Evolutionary conservation across 129 eudicot species (phyloP).

Genomic region (Artemisia annua): DNA sequence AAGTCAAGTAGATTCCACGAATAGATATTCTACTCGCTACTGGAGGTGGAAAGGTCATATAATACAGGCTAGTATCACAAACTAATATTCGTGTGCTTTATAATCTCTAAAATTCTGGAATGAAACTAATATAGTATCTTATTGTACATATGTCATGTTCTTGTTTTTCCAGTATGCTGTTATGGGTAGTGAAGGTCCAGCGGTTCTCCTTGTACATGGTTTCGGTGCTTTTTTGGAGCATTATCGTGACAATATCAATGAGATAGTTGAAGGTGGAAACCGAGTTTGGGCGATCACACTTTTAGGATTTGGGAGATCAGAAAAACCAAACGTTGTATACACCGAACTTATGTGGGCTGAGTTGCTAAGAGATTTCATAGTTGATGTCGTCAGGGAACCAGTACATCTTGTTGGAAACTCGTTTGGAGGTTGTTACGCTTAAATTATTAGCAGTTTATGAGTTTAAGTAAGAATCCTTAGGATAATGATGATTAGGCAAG

Average conservation of each 20-base stretch:
- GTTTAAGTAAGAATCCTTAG: neutral
- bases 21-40: slow-evolving; percentile 43
- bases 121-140: slow-evolving; percentile 9
- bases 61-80: slow-evolving; percentile 63
- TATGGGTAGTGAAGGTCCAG: slow-evolving; percentile 78
- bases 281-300: slow-evolving; percentile 91
- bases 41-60: slow-evolving; percentile 94
- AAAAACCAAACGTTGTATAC: slow-evolving; percentile 85
- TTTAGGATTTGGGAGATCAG: slow-evolving; percentile 89
- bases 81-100: neutral
- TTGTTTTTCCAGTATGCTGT: slow-evolving; percentile 62
- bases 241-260: slow-evolving; percentile 72
- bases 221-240: slow-evolving; percentile 97
- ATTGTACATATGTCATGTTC: slow-evolving; percentile 6
- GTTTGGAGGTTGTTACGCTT: slow-evolving; percentile 68
- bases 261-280: slow-evolving; percentile 62
- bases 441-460: slow-evolving; percentile 1
- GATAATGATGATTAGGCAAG: neutral
- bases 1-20: slow-evolving; percentile 39
- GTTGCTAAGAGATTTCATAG: slow-evolving; percentile 69
- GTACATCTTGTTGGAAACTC: slow-evolving; percentile 97
- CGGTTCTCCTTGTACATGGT: slow-evolving; percentile 90
- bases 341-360: slow-evolving; percentile 95
- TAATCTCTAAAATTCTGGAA: neutral
- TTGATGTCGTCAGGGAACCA: slow-evolving; percentile 82